Conservation (phyloP, 768 basidiomycete species). For the Candolleomyces aberdarensis region DNA sequence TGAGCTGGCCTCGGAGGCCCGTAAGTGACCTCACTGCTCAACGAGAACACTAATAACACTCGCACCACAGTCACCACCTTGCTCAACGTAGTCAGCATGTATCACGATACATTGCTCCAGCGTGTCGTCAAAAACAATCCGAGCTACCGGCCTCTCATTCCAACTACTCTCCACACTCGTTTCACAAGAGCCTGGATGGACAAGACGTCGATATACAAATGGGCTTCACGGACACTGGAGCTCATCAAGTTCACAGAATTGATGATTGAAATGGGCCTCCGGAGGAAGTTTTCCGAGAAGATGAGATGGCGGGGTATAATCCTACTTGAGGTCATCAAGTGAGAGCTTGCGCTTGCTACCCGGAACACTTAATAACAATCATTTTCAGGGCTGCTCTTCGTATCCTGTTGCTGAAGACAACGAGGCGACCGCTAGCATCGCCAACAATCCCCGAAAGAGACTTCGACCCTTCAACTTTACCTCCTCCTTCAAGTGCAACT, state of each 20-base stretch:
- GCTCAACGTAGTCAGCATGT: constrained; percentile 85
- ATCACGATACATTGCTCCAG: constrained; percentile 90
- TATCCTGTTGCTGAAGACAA: constrained; percentile 68
- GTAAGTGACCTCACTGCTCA: constrained; percentile 50
- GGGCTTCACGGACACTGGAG: constrained; percentile 72
- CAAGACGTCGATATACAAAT: constrained; percentile 67
- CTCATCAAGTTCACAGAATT: constrained; percentile 80
- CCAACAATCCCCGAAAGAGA: constrained; percentile 87
- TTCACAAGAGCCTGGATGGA: constrained; percentile 89
- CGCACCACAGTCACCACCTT: constrained; percentile 71
- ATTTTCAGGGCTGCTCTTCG: constrained; percentile 66
- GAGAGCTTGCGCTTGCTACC: constrained; percentile 19
- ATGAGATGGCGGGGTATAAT: constrained; percentile 76
- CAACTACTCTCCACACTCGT: constrained; percentile 75
- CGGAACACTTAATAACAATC: background rate
- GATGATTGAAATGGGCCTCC: constrained; percentile 84
- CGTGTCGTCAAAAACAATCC: constrained; percentile 61
- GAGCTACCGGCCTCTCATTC: constrained; percentile 72
- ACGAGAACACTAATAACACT: constrained; percentile 14
- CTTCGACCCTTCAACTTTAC: constrained; percentile 63
- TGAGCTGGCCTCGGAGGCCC: constrained; percentile 89
- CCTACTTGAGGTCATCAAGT: constrained; percentile 84
- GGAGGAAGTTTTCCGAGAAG: constrained; percentile 62
- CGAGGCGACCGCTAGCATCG: constrained; percentile 69
- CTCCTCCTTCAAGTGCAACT: constrained; percentile 50